phyloP scores from a whole-genome alignment of 2,329 filamentous ascomycete species.

The Cladosporium austrohemisphaericum region DNA sequence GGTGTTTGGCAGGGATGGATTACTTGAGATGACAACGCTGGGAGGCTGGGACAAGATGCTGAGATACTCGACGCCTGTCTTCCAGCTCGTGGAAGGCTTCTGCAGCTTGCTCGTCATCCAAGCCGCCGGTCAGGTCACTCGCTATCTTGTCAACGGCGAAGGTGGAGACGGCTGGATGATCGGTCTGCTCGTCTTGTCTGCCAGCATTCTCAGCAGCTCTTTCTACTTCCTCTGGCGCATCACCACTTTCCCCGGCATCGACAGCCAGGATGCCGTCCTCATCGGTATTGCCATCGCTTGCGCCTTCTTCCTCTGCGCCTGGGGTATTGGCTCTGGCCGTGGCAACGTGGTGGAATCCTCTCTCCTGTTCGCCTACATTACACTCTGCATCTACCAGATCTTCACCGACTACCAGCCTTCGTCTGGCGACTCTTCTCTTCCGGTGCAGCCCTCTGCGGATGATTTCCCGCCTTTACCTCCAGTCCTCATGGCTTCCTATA shows the following conservation, averaged over 20 bases:
- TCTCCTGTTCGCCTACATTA: constrained; percentile 91
- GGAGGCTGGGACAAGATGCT: constrained; percentile 86
- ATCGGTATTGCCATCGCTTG: constrained; percentile 92
- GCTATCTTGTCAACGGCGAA: constrained; percentile 87
- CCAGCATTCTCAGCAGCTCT: constrained; percentile 86
- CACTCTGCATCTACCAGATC: constrained; percentile 98
- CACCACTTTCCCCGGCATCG: constrained; percentile 86
- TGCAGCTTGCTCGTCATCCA: constrained; percentile 95
- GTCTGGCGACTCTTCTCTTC: constrained; percentile 47
- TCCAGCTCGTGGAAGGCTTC: constrained; percentile 93
- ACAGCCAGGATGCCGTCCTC: constrained; percentile 84
- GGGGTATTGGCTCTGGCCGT: constrained; percentile 88
- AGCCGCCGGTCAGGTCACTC: constrained; percentile 86
- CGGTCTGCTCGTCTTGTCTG: constrained; percentile 78
- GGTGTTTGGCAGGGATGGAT: constrained; percentile 80
- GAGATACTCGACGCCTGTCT: constrained; percentile 86
- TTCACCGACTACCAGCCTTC: constrained; percentile 96
- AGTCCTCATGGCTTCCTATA: constrained; percentile 97
- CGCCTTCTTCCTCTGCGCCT: constrained; percentile 85
- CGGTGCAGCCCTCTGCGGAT: constrained; percentile 60
- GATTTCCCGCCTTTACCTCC: constrained; percentile 95
- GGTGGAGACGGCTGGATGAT: constrained; percentile 98
- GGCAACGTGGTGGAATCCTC: constrained; percentile 96
- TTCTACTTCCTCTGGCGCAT: constrained; percentile 97
- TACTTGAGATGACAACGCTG: constrained; percentile 75